These are phyloP conservation scores for Pseudocercospora musae DNA, from an alignment of 2,329 filamentous ascomycete species.

Conservation along the genomic window DNA sequence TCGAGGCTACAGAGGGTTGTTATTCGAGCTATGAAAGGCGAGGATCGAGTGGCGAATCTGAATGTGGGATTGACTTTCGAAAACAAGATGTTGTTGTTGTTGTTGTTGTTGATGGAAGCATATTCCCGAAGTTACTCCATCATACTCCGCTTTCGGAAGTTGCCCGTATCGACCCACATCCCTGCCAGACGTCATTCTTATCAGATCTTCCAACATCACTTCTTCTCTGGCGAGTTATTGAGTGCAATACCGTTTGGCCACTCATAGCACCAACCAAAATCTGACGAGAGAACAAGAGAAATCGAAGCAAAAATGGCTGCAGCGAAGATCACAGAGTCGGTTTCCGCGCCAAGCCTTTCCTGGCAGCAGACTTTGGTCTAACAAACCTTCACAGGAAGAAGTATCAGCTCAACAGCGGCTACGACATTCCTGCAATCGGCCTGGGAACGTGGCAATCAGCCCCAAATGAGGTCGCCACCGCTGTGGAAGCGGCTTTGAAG, in stretches of 20 bases:
- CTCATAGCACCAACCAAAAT: neutral
- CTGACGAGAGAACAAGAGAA: neutral
- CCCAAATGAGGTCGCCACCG: conserved; percentile 65
- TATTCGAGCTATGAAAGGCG: too few species aligned
- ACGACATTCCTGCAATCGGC: conserved; percentile 72
- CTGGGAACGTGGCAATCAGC: conserved; percentile 77
- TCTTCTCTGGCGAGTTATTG: neutral
- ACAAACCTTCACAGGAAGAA: conserved; percentile 9
- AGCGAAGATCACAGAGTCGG: neutral
- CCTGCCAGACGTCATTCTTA: neutral
- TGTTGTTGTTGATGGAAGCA: neutral
- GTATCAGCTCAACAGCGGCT: conserved; percentile 59
- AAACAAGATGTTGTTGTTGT: too few species aligned
- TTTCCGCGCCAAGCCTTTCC: neutral
- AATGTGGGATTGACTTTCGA: too few species aligned
- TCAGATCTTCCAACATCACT: neutral
- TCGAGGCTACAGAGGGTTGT: too few species aligned
- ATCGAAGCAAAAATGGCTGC: neutral
- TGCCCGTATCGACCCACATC: neutral
- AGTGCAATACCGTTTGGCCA: neutral
- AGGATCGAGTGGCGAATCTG: too few species aligned
- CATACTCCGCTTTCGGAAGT: neutral
- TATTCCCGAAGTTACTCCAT: neutral
- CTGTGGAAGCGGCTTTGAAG: conserved; percentile 64
- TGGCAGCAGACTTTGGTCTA: neutral